phyloP scores from a whole-genome alignment of 2,329 filamentous ascomycete genomes.

The Stemphylium beticola region DNA sequence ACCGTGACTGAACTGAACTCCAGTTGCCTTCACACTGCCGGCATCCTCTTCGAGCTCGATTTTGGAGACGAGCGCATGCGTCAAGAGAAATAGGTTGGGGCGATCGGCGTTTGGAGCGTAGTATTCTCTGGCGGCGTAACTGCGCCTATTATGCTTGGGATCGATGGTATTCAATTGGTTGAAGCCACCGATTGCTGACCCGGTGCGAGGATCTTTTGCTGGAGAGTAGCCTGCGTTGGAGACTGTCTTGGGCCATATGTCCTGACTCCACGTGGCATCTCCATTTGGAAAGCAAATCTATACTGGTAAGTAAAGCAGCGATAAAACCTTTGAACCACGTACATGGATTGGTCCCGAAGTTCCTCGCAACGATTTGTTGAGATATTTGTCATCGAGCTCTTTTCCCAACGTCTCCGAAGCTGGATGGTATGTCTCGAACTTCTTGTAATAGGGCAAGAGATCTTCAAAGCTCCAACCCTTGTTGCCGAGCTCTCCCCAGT shows the following conservation, averaged over 20 bases:
- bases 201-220: constrained; percentile 34
- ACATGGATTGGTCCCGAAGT: constrained; percentile 35
- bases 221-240: constrained; percentile 32
- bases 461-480: constrained; percentile 47
- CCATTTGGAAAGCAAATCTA: constrained; percentile 31
- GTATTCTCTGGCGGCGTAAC: constrained; percentile 48
- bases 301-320: not conserved
- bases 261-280: constrained; percentile 31
- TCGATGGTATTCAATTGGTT: constrained; percentile 39
- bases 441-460: constrained; percentile 45
- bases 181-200: constrained; percentile 40
- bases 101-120: constrained; percentile 46
- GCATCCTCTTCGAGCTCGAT: constrained; percentile 54
- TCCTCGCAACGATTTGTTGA: constrained; percentile 32
- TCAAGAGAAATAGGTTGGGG: constrained; percentile 57
- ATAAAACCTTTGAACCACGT: not conserved
- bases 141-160: constrained; percentile 33
- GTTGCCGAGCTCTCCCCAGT: constrained; percentile 51
- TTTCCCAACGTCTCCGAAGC: constrained; percentile 23
- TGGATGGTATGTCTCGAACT: constrained; percentile 44
- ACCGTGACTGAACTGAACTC: constrained; percentile 47
- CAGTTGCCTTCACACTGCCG: constrained; percentile 49
- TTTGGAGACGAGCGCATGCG: constrained; percentile 55
- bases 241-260: constrained; percentile 37
- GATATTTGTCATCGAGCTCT: constrained; percentile 34